Percentiles rank a stretch among this genome's conserved stretches.
Conservation (phyloP, 2,329 filamentous ascomycete genomes). For the Microsporum ferrugineum region DNA sequence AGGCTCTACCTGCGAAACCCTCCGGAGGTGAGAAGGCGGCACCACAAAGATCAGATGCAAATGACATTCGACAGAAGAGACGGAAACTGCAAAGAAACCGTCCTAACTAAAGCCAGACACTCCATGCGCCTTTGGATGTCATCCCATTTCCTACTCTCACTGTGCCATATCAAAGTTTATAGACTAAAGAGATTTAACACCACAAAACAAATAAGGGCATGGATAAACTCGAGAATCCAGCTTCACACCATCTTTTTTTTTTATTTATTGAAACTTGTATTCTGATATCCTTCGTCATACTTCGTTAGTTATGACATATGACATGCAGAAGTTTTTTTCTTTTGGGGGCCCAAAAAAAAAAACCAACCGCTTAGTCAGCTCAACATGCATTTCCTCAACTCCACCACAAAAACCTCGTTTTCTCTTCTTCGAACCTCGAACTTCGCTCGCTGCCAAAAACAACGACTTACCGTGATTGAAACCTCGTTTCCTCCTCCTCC, state of each 20-base stretch:
- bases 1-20: neutral
- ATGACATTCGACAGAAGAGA: neutral
- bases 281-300: too few species aligned
- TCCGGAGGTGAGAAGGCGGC: neutral
- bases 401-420: constrained; percentile 2
- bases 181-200: neutral
- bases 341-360: too few species aligned
- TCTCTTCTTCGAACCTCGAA: neutral
- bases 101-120: neutral
- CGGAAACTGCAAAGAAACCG: neutral
- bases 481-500: neutral
- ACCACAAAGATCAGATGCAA: neutral
- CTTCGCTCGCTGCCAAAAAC: neutral
- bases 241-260: neutral
- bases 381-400: neutral
- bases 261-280: too few species aligned
- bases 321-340: too few species aligned
- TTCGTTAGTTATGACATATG: too few species aligned
- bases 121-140: too few species aligned
- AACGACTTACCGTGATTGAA: neutral
- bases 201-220: neutral
- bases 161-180: neutral
- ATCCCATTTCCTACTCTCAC: neutral
- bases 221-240: too few species aligned
- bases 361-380: neutral